Percentiles rank a stretch among this genome's conserved stretches.
These are phyloP conservation scores for Crithidia fasciculata DNA, from an alignment of 208 protist species.

Conservation along the genomic window DNA sequence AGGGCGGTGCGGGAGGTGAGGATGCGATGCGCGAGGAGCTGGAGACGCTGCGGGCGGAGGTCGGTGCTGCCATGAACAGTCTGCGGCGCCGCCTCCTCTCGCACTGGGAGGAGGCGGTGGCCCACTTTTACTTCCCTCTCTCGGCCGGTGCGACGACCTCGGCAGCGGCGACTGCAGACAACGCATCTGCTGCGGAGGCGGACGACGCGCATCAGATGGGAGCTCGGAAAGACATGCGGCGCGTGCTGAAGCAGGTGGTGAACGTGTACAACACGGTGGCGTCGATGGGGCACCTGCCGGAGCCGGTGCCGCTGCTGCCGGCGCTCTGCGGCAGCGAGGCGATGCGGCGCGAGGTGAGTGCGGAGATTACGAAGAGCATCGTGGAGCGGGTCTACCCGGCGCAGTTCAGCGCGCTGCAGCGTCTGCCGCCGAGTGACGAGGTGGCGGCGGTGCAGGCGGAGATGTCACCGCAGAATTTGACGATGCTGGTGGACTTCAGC, in stretches of 20 bases:
- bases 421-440: slow-evolving; percentile 21
- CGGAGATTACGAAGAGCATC: slow-evolving; percentile 33
- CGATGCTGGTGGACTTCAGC: slow-evolving; percentile 39
- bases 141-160: slow-evolving; percentile 9
- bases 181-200: background rate
- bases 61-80: slow-evolving; percentile 12
- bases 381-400: slow-evolving; percentile 50
- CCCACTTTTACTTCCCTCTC: slow-evolving; percentile 28
- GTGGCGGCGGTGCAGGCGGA: slow-evolving; percentile 32
- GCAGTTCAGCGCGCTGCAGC: slow-evolving; percentile 28
- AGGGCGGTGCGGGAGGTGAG: background rate
- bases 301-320: slow-evolving; percentile 53
- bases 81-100: slow-evolving; percentile 26
- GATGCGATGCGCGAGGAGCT: slow-evolving; percentile 1
- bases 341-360: slow-evolving; percentile 34
- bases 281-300: slow-evolving; percentile 46
- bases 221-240: slow-evolving; percentile 27
- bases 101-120: slow-evolving; percentile 21
- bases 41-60: slow-evolving; percentile 20
- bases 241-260: slow-evolving; percentile 38
- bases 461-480: slow-evolving; percentile 60
- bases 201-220: slow-evolving; percentile 10
- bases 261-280: slow-evolving; percentile 69
- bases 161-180: background rate
- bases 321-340: slow-evolving; percentile 33